A percentile compares a stretch with the other conserved stretches of the same genome.
These are phyloP conservation scores for Lachnellula cervina DNA, from an alignment of 2,329 filamentous ascomycete genomes.

Conservation along the genomic window DNA sequence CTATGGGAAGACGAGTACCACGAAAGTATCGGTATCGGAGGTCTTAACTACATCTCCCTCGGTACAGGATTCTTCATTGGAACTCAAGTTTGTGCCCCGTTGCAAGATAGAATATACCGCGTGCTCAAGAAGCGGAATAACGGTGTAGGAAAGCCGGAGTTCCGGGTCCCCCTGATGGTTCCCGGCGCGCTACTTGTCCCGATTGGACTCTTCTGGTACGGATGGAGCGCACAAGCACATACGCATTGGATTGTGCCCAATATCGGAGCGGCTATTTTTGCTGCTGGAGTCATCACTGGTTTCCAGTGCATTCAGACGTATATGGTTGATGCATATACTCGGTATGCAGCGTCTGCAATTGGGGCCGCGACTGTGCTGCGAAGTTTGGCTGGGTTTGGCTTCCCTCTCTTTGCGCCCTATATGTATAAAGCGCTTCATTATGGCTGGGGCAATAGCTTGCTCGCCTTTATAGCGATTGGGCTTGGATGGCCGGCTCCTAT, in stretches of 20 bases:
- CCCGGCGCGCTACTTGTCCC: constrained; percentile 50
- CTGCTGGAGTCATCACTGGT: constrained; percentile 36
- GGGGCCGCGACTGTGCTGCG: constrained; percentile 28
- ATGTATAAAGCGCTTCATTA: constrained; percentile 30
- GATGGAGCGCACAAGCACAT: constrained; percentile 47
- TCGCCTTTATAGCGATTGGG: constrained; percentile 45
- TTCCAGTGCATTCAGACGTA: constrained; percentile 39
- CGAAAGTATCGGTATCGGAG: constrained; percentile 51
- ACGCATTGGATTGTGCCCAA: constrained; percentile 52
- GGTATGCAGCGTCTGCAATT: constrained; percentile 33
- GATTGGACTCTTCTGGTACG: constrained; percentile 50
- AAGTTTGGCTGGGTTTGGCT: constrained; percentile 19
- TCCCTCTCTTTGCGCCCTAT: constrained; percentile 16
- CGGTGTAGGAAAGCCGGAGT: constrained; percentile 45
- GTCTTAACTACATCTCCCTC: constrained; percentile 47
- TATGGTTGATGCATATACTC: constrained; percentile 43
- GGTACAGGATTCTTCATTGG: constrained; percentile 40
- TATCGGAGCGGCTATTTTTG: constrained; percentile 47
- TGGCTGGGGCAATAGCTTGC: constrained; percentile 43
- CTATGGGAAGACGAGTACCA: constrained; percentile 52
- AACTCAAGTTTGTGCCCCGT: constrained; percentile 23
- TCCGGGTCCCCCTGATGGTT: constrained; percentile 54
- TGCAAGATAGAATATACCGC: constrained; percentile 23
- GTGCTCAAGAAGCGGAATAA: constrained; percentile 13
- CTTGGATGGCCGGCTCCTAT: constrained; percentile 46